phyloP scores from a whole-genome alignment of 2,329 filamentous ascomycete genomes.

The Metarhizium album region DNA sequence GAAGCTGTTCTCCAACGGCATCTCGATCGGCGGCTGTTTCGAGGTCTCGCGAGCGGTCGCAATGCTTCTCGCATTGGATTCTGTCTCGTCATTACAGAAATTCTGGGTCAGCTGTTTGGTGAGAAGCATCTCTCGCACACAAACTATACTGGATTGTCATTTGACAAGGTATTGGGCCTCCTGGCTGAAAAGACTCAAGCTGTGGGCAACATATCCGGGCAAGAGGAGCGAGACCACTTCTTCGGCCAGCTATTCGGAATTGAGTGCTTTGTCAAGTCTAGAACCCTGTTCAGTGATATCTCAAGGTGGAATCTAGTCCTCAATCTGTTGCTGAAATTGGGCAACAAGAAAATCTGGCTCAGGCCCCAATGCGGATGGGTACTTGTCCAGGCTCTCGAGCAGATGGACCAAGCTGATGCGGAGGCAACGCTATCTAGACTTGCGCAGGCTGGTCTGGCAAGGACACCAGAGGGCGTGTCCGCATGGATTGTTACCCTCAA shows the following conservation, averaged over 20 bases:
- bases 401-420: slow-evolving; percentile 47
- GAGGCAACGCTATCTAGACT: slow-evolving; percentile 53
- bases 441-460: slow-evolving; percentile 53
- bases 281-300: slow-evolving; percentile 52
- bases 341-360: slow-evolving; percentile 78
- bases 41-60: slow-evolving; percentile 78
- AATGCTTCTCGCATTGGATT: slow-evolving; percentile 86
- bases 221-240: slow-evolving; percentile 78
- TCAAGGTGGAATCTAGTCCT: slow-evolving; percentile 59
- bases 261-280: slow-evolving; percentile 74
- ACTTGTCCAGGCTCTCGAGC: slow-evolving; percentile 60
- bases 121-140: slow-evolving; percentile 29
- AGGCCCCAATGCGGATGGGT: slow-evolving; percentile 80
- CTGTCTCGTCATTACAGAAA: slow-evolving; percentile 76
- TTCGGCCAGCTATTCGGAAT: slow-evolving; percentile 82
- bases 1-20: slow-evolving; percentile 47
- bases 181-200: slow-evolving; percentile 45
- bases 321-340: slow-evolving; percentile 60
- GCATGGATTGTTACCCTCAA: slow-evolving; percentile 69
- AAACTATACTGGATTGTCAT: slow-evolving; percentile 43
- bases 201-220: slow-evolving; percentile 41
- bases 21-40: slow-evolving; percentile 61
- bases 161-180: slow-evolving; percentile 42
- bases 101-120: slow-evolving; percentile 61
- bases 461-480: slow-evolving; percentile 79